These are phyloP conservation scores for Termitomyces sp. DNA, from an alignment of 768 basidiomycete genomes.

Conservation along the genomic window DNA sequence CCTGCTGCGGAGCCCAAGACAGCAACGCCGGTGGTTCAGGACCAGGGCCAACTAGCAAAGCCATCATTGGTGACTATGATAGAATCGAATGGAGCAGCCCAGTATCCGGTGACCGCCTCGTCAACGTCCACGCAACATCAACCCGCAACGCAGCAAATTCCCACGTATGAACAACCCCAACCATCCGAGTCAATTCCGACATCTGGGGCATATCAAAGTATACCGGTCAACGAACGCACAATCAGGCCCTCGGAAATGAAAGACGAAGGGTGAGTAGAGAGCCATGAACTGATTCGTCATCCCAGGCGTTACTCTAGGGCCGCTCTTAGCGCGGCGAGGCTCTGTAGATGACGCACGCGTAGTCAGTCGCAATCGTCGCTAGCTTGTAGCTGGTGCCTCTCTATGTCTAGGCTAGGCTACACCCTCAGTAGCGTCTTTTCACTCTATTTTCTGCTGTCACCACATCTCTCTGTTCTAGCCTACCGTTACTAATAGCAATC, in stretches of 20 bases:
- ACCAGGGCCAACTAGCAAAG: constrained; percentile 19
- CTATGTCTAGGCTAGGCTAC: constrained; percentile 80
- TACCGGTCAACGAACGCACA: constrained; percentile 54
- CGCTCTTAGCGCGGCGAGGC: constrained; percentile 14
- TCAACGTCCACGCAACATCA: constrained; percentile 19
- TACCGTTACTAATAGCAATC: constrained; percentile 80
- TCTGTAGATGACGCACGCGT: constrained; percentile 53
- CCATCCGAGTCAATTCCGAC: constrained; percentile 34
- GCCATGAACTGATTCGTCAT: constrained; percentile 23
- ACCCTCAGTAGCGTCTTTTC: constrained; percentile 74
- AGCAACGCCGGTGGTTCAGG: constrained; percentile 10
- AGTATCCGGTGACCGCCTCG: constrained; percentile 21
- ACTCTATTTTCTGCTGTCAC: constrained; percentile 55
- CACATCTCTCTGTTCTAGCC: constrained; percentile 61
- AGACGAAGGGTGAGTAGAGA: constrained; percentile 90
- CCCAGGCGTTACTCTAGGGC: constrained; percentile 26
- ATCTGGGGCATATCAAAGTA: constrained; percentile 40
- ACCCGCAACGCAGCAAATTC: constrained; percentile 64
- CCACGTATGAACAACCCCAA: constrained; percentile 71
- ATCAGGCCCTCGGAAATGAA: constrained; percentile 90
- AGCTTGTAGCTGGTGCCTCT: constrained; percentile 63
- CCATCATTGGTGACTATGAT: constrained; percentile 17
- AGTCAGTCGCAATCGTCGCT: constrained; percentile 60
- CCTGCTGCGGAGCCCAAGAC: constrained; percentile 20
- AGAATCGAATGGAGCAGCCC: constrained; percentile 12